Percentiles rank a stretch among this genome's conserved stretches.
Conservation (phyloP, 345 rosid species). For the Eucalyptus tenuipes region DNA sequence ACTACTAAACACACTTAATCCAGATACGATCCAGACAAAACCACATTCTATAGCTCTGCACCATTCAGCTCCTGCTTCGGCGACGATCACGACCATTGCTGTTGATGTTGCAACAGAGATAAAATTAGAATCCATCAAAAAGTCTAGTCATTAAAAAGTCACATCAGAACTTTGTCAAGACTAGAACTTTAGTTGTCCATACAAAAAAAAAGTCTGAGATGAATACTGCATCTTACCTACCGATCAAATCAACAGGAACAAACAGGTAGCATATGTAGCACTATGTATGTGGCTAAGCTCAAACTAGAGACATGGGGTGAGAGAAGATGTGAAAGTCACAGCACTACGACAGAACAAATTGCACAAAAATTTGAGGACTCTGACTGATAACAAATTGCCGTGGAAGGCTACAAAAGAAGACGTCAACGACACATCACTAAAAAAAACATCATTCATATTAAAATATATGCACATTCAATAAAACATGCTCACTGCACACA, state of each 20-base stretch:
- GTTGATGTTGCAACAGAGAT: slow-evolving; percentile 4
- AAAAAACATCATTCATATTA: neutral
- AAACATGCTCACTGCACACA: neutral
- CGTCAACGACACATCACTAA: neutral
- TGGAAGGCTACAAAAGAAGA: neutral
- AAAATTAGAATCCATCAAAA: neutral
- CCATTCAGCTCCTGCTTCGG: slow-evolving; percentile 82
- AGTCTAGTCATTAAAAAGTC: neutral
- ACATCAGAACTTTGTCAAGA: neutral
- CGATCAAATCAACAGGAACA: neutral
- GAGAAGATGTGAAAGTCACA: neutral
- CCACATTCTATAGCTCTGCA: neutral
- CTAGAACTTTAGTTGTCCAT: neutral
- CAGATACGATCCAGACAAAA: slow-evolving; percentile 10
- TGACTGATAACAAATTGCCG: neutral
- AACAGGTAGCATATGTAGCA: neutral
- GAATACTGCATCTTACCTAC: neutral
- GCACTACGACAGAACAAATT: neutral
- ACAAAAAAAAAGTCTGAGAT: neutral
- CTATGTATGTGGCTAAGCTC: neutral
- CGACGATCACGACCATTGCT: slow-evolving; percentile 82
- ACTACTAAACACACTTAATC: slow-evolving; percentile 50
- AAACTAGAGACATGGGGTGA: neutral
- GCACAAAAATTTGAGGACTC: neutral
- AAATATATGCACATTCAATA: neutral